phyloP scores from a whole-genome alignment of 805 yeast species.

The Saturnispora silvae region DNA sequence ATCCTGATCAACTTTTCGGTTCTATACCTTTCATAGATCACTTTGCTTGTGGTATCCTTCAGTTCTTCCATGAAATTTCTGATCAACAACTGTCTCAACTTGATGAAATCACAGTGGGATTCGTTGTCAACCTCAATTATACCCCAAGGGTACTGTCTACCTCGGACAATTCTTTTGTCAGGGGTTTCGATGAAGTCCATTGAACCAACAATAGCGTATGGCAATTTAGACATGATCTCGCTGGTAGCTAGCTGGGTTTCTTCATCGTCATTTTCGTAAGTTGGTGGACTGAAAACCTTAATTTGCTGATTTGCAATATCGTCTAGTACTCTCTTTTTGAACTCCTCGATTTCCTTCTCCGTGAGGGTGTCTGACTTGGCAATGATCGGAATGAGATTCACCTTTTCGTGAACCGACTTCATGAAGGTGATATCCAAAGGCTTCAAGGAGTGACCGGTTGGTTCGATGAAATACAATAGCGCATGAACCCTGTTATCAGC shows the following conservation, averaged over 20 bases:
- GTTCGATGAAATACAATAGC: conserved; percentile 86
- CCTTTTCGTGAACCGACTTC: conserved; percentile 81
- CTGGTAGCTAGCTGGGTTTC: conserved; percentile 60
- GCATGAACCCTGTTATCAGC: conserved; percentile 88
- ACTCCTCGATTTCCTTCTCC: conserved; percentile 67
- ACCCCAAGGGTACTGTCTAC: conserved; percentile 97
- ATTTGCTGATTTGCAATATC: conserved; percentile 72
- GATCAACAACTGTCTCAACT: conserved; percentile 77
- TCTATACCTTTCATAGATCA: conserved; percentile 82
- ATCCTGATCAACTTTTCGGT: conserved; percentile 64
- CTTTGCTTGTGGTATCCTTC: conserved; percentile 70
- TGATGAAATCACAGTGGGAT: conserved; percentile 84
- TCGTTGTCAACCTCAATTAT: conserved; percentile 90
- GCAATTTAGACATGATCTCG: conserved; percentile 60
- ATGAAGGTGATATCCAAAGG: conserved; percentile 83
- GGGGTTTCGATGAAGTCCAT: conserved; percentile 55
- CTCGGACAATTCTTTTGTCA: conserved; percentile 78
- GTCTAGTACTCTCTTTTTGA: conserved; percentile 66
- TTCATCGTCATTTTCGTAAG: conserved; percentile 68
- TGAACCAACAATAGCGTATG: conserved; percentile 93
- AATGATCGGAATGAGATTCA: conserved; percentile 87
- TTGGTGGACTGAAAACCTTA: conserved; percentile 65
- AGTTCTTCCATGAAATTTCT: conserved; percentile 91
- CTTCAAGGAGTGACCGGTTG: conserved; percentile 89
- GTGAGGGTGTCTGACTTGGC: conserved; percentile 88